Evolutionary conservation across 2,329 filamentous ascomycete genomes (phyloP), one percentile per base, ranked within the genome.

Genomic region (Fusarium setosum): DNA sequence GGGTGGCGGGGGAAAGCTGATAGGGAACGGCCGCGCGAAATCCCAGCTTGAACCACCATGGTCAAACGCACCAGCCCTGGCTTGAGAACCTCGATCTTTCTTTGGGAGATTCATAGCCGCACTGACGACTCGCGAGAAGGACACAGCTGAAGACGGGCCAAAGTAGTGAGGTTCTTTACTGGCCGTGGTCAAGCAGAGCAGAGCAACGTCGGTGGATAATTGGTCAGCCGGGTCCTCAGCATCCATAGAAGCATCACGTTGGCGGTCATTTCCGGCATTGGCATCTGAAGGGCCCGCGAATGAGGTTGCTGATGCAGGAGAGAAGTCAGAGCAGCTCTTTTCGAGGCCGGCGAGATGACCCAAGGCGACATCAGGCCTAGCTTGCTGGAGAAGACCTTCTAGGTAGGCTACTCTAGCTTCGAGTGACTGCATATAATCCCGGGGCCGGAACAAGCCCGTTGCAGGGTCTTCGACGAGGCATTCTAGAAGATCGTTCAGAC

Each of bases 111-210:
- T 63, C 56, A 66, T 66, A 4, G 63, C 63, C 6, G 63, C 45
- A 12, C 63, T 61, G 15, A 66, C 53, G n/a, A 66, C 55, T 11
- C 60, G 60, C 6, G 63, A 66, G 45, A 66, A 66, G 2, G 63
- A 66, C 4, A 66, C 60, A 13, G 63, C 63, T 3, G 60, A 64
- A 5, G 60, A 64, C 2, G 63, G 63, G 5, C 63, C 63, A 32
- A 66, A 66, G 20, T 66, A 66, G 17, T 64, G 63, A 63, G 63
- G 63, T 31, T 64, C 63, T 12, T 61, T 66, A 35, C 63, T 55
- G 3, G 63, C 63, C 11, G 63, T 45, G 5, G 60, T 66, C 8
- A 66, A 17, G 31, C 60, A 66, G 2, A 66, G 37, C 35, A 66
- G 17, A 1, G 63, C 63, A 23, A 66, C 63, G 10, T 66, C 63